Evolutionary conservation across 768 basidiomycete genomes (phyloP).

Genomic region (Paxillus involutus): DNA sequence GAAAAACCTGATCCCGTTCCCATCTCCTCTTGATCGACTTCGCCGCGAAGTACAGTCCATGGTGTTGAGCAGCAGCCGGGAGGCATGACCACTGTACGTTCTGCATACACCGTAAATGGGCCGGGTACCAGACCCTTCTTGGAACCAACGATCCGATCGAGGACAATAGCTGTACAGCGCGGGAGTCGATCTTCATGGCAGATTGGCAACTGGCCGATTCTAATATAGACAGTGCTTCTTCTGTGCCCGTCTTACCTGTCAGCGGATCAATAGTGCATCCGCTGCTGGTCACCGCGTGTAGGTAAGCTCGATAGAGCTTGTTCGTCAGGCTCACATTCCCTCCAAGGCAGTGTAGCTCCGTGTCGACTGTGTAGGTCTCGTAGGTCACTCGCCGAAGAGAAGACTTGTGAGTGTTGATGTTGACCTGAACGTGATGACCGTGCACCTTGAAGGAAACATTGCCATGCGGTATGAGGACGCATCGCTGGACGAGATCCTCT

Average conservation of each 20-base stretch:
- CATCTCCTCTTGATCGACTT: constrained; percentile 25
- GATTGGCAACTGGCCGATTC: constrained; percentile 36
- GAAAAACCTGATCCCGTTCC: constrained; percentile 6
- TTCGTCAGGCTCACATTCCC: constrained; percentile 19
- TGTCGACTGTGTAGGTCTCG: constrained; percentile 26
- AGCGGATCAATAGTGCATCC: constrained; percentile 40
- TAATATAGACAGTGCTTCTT: constrained; percentile 39
- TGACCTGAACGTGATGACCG: background rate
- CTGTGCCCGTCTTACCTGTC: constrained; percentile 39
- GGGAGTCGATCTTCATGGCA: constrained; percentile 31
- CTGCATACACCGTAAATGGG: constrained; percentile 35
- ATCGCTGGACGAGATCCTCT: background rate
- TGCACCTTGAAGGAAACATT: background rate
- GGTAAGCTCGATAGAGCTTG: constrained; percentile 34
- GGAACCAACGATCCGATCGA: constrained; percentile 35
- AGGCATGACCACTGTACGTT: constrained; percentile 29
- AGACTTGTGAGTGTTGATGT: background rate
- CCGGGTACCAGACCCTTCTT: constrained; percentile 33
- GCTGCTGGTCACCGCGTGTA: constrained; percentile 43
- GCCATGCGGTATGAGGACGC: constrained; percentile 12
- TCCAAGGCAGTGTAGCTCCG: constrained; percentile 22
- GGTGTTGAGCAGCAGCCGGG: constrained; percentile 29
- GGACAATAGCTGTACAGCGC: constrained; percentile 29
- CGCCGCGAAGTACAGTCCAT: constrained; percentile 20
- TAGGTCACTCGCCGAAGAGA: constrained; percentile 2